Percentiles rank a stretch among this genome's conserved stretches.
phyloP scores from a whole-genome alignment of 2,329 filamentous ascomycete genomes.

The Colletotrichum plurivorum region DNA sequence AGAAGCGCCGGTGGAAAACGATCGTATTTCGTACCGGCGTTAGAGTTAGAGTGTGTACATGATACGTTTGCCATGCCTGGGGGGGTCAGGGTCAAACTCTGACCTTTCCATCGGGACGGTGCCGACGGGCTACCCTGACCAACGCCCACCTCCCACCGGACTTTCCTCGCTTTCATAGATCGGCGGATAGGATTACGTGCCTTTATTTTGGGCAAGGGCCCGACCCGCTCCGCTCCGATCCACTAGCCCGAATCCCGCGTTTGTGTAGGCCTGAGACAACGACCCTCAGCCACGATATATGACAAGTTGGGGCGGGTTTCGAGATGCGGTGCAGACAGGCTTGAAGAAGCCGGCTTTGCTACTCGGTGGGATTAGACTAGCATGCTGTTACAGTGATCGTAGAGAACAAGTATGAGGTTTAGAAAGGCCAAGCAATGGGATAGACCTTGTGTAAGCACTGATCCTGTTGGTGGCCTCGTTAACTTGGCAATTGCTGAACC shows the following conservation, averaged over 20 bases:
- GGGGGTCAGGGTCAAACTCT: neutral
- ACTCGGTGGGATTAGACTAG: neutral
- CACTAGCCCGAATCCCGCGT: neutral
- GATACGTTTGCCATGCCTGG: neutral
- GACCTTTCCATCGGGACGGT: neutral
- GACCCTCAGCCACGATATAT: neutral
- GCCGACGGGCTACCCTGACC: neutral
- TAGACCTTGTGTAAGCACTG: neutral
- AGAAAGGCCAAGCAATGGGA: too few relatives aligned
- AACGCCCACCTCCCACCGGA: neutral
- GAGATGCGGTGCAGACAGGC: neutral
- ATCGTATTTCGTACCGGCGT: neutral
- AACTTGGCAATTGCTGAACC: neutral
- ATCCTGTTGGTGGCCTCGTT: neutral
- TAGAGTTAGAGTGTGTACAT: conserved; percentile 14
- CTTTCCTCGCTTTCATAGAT: neutral
- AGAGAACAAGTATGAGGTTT: conserved; percentile 1
- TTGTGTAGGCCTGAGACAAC: neutral
- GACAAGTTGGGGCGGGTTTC: neutral
- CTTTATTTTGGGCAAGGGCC: neutral
- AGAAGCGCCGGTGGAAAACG: neutral
- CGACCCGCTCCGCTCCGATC: neutral
- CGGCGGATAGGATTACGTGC: neutral
- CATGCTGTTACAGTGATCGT: neutral
- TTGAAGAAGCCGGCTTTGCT: neutral